These are phyloP conservation scores for Cadophora sp. DNA, from an alignment of 2,329 filamentous ascomycete genomes.

Conservation along the genomic window DNA sequence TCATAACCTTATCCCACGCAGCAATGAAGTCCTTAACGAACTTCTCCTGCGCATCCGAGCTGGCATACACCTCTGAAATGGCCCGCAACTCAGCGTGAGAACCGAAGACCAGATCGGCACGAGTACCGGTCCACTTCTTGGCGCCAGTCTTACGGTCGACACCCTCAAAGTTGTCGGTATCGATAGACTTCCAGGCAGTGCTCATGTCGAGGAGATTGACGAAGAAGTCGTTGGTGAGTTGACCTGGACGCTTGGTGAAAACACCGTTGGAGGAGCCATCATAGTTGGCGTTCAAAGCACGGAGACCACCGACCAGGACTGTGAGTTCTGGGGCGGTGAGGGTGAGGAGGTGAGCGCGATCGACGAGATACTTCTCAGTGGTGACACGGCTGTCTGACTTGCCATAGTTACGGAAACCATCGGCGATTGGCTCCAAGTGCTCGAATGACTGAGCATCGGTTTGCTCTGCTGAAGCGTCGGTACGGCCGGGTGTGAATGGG, in stretches of 20 bases:
- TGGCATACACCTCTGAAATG: constrained; percentile 72
- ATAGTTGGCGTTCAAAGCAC: constrained; percentile 72
- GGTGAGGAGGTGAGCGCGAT: constrained; percentile 73
- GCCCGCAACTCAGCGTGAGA: constrained; percentile 78
- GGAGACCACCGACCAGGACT: constrained; percentile 74
- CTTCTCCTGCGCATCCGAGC: constrained; percentile 63
- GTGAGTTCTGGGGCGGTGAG: constrained; percentile 75
- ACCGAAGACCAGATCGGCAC: constrained; percentile 73
- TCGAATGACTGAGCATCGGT: constrained; percentile 70
- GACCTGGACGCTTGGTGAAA: constrained; percentile 70
- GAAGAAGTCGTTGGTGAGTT: constrained; percentile 82
- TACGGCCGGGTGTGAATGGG: constrained; percentile 76
- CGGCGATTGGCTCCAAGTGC: constrained; percentile 72
- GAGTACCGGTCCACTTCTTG: constrained; percentile 73
- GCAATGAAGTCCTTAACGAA: constrained; percentile 75
- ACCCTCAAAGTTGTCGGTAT: constrained; percentile 67
- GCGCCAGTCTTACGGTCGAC: constrained; percentile 68
- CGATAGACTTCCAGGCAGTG: constrained; percentile 67
- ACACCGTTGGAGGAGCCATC: constrained; percentile 72
- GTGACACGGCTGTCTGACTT: constrained; percentile 63
- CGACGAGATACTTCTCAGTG: constrained; percentile 74
- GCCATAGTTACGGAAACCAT: constrained; percentile 84
- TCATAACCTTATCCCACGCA: constrained; percentile 78
- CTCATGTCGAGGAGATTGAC: constrained; percentile 75
- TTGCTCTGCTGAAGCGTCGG: constrained; percentile 73